A percentile compares a stretch with the other conserved stretches of the same genome.
phyloP scores from a whole-genome alignment of 2,329 filamentous ascomycete genomes.

The Xylaria sp. region DNA sequence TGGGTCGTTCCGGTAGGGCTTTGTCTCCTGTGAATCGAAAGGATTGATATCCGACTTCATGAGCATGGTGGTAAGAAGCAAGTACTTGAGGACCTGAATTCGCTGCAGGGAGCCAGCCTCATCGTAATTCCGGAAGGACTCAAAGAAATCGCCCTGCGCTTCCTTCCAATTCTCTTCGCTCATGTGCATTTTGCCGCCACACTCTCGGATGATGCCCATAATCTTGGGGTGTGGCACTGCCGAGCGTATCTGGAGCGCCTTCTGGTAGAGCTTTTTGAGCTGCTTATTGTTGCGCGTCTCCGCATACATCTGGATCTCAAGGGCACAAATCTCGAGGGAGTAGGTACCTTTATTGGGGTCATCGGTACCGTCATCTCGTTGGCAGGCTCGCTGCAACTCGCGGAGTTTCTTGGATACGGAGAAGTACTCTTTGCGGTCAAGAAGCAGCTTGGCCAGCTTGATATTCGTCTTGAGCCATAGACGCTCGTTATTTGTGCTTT shows the following conservation, averaged over 20 bases:
- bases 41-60: constrained; percentile 99
- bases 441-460: constrained; percentile 84
- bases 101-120: constrained; percentile 93
- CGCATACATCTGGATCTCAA: constrained; percentile 98
- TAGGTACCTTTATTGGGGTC: constrained; percentile 97
- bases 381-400: constrained; percentile 84
- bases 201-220: constrained; percentile 98
- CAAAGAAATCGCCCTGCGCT: constrained; percentile 95
- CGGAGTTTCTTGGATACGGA: constrained; percentile 76
- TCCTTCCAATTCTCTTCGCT: constrained; percentile 99
- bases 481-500: constrained; percentile 94
- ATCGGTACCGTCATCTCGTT: constrained; percentile 77
- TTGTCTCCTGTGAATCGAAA: constrained; percentile 97
- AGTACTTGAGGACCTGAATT: constrained; percentile 95
- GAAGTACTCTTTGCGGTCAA: constrained; percentile 84
- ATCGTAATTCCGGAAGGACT: constrained; percentile 98
- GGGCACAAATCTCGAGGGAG: constrained; percentile 87
- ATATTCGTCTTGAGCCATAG: constrained; percentile 98
- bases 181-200: constrained; percentile 99
- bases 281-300: constrained; percentile 97
- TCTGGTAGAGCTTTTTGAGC: constrained; percentile 85
- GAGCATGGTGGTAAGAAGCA: constrained; percentile 94
- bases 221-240: constrained; percentile 97
- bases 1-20: constrained; percentile 93
- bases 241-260: constrained; percentile 86